Evolutionary conservation across 2,329 filamentous ascomycete species (phyloP), one percentile per base, ranked within the genome.

Genomic region (Aspergillus tamarii): DNA sequence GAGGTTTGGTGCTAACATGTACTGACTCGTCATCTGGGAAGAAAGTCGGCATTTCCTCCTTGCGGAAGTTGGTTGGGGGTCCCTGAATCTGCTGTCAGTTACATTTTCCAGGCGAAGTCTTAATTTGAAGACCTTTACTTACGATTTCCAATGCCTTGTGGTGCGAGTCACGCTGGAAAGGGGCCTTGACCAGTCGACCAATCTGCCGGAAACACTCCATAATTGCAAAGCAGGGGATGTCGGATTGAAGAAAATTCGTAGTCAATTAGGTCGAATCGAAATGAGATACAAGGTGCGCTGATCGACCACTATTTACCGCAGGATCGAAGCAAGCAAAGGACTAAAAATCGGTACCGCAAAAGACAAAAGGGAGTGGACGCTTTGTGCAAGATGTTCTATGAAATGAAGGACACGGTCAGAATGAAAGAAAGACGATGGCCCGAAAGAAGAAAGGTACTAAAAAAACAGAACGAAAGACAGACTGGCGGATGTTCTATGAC

Each of bases 31-130:
- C 74, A 70, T 79, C 77, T 54, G 72, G 73, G 67, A 80, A 76
- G 63, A 72, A 76, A n/a, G 77, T 67, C 54, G 76, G 75, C 63
- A 78, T 65, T 63, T 80, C 74, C 68, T 81, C 77, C 60, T 79
- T 80, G 43, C 79, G 74, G 63, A 82, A 81, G 68, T 82, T 74
- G 30, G 76, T 81, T 39, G 80, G 80, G 53, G 70, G 73, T 23
- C 80, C 78, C 80, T 82, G 55, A 16, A 12, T 19, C 4, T 11
- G 14, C n/a, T 59, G 59, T 72, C 60, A 72, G 64, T 54, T n/a
- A 9, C 23, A 12, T 10, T 23, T n/a, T 3, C 23, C 19, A 32
- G 6, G 6, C 34, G 0, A 30, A 41, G 4, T 21, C 12, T 28
- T 7, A 23, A 21, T 34, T 30, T 48, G 7, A 34, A 26, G 36